Conservation (phyloP, 306 rosid species). For the Carpinus viminea region DNA sequence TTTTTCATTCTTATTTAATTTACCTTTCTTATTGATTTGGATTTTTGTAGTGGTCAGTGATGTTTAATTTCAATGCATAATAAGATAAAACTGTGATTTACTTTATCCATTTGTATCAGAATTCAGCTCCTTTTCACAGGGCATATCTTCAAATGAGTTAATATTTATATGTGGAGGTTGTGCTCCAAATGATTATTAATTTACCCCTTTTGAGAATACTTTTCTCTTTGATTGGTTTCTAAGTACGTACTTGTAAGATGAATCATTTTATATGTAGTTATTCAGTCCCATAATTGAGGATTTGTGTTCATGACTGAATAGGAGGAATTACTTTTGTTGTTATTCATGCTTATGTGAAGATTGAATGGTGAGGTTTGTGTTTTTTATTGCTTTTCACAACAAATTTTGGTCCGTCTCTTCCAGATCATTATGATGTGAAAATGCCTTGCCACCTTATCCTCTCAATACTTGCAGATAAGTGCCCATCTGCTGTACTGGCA, state of each 20-base stretch:
- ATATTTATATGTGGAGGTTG: neutral
- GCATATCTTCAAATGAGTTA: neutral
- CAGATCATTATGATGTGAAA: conserved; percentile 98
- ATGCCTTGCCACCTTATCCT: conserved; percentile 99
- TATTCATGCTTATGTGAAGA: neutral
- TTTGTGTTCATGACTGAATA: neutral
- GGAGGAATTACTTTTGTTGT: neutral
- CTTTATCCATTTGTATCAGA: neutral
- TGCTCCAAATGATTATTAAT: neutral
- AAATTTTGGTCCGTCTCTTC: conserved; percentile 17
- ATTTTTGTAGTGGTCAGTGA: neutral
- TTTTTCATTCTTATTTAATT: neutral
- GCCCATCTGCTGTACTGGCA: conserved; percentile 94
- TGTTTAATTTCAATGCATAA: too few species aligned
- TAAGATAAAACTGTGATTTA: neutral
- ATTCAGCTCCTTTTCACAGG: neutral
- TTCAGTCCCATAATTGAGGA: neutral
- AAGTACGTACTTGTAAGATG: neutral
- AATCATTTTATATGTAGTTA: neutral
- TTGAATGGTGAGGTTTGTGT: neutral
- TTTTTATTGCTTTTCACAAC: neutral
- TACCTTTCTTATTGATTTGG: neutral
- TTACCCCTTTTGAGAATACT: neutral
- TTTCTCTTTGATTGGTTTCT: neutral
- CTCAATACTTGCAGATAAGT: conserved; percentile 92